Base-by-base conservation (phyloP, 192 early-diverging fungal species). In the Coemansia sp. region DNA sequence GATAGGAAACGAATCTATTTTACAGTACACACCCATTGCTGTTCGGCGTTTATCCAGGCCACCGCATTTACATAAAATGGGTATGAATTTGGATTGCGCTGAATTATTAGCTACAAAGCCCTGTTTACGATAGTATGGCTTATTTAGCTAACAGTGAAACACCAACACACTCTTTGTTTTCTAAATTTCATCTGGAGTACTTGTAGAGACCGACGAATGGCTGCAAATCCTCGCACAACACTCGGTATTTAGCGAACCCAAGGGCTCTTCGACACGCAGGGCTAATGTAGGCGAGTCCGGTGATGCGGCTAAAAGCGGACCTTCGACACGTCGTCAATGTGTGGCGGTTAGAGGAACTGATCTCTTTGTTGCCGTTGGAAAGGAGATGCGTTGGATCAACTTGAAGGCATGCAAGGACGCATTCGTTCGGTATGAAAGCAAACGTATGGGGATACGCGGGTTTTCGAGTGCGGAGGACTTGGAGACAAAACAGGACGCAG, bases 361-460 rank as follows among this genome's bases (percentile, higher is more conserved):
- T 61, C 61, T 91, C 11, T 89, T 87, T 74, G 75, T 89, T 9
- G 87, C 89, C 1, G 78, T 90, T 1, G 84, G 87, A 0, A 59
- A 64, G 38, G 80, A 86, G 41, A 77, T 91, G 50, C 83, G 90
- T n/a, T 79, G 82, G 57, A 77, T 89, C 45, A 88, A 77, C 49
- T 75, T 91, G 5, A 86, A 79, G 49, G 85, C 85, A 9, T 85
- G 87, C 63, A 91, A 91, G 56, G 85, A 87, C 59, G 74, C 85
- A 11, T 89, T 84, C 66, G 79, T 88, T 47, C 73, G 80, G 61
- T 67, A 59, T 37, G 79, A 82, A 45, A 68, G 68, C 57, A 66
- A 61, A 53, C 74, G 74, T 9, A 38, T 76, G 56, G 71, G 75
- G 12, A 49, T 70, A 26, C 61, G 63, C 40, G 45, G 56, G 40